Percentiles rank a stretch among this genome's conserved stretches.
Evolutionary conservation across 768 basidiomycete species (phyloP).

Genomic region (Mycena polygramma): DNA sequence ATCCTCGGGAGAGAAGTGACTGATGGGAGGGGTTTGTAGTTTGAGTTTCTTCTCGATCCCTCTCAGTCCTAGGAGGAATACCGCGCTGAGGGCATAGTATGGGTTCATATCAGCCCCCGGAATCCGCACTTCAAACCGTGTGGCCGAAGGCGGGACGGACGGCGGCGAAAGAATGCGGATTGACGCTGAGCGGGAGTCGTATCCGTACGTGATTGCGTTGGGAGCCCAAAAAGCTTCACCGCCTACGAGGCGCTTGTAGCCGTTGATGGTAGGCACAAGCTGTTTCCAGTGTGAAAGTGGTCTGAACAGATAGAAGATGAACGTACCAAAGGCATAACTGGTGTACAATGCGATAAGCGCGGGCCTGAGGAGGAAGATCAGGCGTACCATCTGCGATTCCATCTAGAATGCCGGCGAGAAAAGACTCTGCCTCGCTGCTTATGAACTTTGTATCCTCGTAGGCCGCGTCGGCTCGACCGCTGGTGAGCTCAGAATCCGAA

Average conservation of each 20-base stretch:
- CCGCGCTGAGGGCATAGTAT: conserved; percentile 88
- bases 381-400: conserved; percentile 89
- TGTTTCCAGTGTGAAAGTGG: conserved; percentile 41
- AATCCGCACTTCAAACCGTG: conserved; percentile 92
- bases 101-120: conserved; percentile 99
- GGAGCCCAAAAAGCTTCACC: conserved; percentile 97
- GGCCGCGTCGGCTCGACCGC: conserved; percentile 77
- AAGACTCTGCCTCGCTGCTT: conserved; percentile 88
- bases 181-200: conserved; percentile 94
- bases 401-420: conserved; percentile 93
- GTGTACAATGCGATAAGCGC: conserved; percentile 10
- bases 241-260: conserved; percentile 96
- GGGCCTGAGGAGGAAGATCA: background rate
- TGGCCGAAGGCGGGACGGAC: conserved; percentile 82
- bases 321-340: conserved; percentile 87
- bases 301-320: background rate
- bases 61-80: conserved; percentile 88
- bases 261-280: conserved; percentile 93
- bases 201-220: conserved; percentile 93
- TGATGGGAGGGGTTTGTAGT: conserved; percentile 80
- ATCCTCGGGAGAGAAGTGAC: conserved; percentile 67
- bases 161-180: conserved; percentile 95
- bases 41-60: conserved; percentile 85
- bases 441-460: conserved; percentile 88
- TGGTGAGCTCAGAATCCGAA: conserved; percentile 66